Base-by-base conservation (phyloP, 139 green algal species). In the Chlamydomonas incerta region DNA sequence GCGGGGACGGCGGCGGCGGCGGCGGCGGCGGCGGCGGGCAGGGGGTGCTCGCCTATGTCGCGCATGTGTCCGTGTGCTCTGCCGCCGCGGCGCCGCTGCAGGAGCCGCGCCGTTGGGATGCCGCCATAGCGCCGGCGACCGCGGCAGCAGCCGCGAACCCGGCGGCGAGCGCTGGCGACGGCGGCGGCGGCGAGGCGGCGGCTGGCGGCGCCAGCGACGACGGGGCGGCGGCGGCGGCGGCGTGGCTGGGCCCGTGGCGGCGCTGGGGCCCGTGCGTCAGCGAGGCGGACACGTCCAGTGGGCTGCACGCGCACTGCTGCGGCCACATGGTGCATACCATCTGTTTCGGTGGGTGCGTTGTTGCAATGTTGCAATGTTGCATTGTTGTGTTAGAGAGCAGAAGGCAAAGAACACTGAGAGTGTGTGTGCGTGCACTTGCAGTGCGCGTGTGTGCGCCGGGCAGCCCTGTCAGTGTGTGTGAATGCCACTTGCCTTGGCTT, bases 291-390 rank as follows among this genome's bases (percentile, higher is more conserved):
- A 15, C 50, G 28, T 14, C 34, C 11, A 24, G 57, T 0, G 82
- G 70, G 20, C 23, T 81, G 72, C 82, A 87, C 29, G 71, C 74
- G 37, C 71, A 87, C 70, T 80, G 70, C 58, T 87, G 82, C 46
- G 82, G 82, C n/a, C 82, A 87, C 70, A 24, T 87, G n/a, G 74
- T 84, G 4, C 74, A 83, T 55, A 65, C 28, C 14, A 0, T 23
- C 34, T 88, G 83, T 74, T 88, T 65, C 21, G 72, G 75, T 83
- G 41, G 29, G 75, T 52, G 21, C 52, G 24, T 21, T 52, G 37
- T 18, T 13, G 31, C 31, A 29, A 50, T 1, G 46, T 52, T 10
- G 73, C 73, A n/a, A 52, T 13, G 41, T 5, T 50, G 41, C 41
- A 8, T 5, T 5, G 41, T 50, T 50, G 41, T 50, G 41, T 50